Percentiles rank a stretch among this genome's conserved stretches.
phyloP scores from a whole-genome alignment of 768 basidiomycete genomes.

The Russula compacta region DNA sequence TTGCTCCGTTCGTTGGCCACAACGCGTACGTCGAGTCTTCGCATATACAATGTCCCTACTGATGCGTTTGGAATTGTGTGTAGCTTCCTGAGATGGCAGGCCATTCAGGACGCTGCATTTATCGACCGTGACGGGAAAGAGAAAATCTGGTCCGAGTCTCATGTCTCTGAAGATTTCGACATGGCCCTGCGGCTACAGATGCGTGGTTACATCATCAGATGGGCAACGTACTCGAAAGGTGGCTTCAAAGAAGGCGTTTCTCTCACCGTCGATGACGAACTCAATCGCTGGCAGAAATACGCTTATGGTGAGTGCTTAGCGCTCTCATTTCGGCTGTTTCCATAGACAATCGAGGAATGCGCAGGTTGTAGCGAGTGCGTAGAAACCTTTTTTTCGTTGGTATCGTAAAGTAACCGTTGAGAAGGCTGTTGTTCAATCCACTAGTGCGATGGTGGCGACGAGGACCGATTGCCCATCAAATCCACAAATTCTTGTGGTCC shows the following conservation, averaged over 20 bases:
- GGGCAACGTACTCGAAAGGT: conserved; percentile 80
- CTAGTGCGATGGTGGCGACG: conserved; percentile 65
- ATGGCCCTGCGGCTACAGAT: conserved; percentile 57
- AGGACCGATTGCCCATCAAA: conserved; percentile 76
- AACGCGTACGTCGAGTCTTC: conserved; percentile 26
- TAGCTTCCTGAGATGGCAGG: conserved; percentile 45
- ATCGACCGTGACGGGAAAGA: conserved; percentile 41
- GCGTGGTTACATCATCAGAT: conserved; percentile 40
- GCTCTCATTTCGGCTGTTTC: not conserved
- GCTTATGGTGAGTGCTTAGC: conserved; percentile 46
- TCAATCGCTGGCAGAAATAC: conserved; percentile 91
- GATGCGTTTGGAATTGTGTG: not conserved
- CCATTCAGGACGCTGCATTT: conserved; percentile 47
- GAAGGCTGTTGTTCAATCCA: conserved; percentile 62
- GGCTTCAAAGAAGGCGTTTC: conserved; percentile 90
- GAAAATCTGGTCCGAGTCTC: conserved; percentile 59
- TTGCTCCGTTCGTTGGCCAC: conserved; percentile 40
- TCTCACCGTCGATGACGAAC: conserved; percentile 80
- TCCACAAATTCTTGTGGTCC: conserved; percentile 69
- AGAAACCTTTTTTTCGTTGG: not conserved
- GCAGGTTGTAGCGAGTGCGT: conserved; percentile 49
- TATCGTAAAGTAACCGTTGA: conserved; percentile 27
- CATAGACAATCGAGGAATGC: not conserved
- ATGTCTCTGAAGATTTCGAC: conserved; percentile 65
- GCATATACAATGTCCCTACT: not conserved